phyloP scores from a whole-genome alignment of 257 asterid genomes.

The Knoxia roxburghii region DNA sequence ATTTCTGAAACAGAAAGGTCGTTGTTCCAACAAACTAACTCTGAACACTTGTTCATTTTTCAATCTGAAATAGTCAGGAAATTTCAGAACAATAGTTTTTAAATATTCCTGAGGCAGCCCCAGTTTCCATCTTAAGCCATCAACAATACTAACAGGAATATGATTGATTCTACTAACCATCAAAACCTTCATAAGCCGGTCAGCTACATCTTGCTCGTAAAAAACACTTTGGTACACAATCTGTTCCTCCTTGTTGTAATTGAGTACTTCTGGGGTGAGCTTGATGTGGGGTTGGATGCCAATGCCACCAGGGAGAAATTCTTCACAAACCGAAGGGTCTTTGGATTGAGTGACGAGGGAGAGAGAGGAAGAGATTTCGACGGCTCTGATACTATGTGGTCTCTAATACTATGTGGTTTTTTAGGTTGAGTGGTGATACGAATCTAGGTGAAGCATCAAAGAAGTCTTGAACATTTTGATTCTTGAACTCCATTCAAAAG shows the following conservation, averaged over 20 bases:
- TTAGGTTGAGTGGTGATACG: slow-evolving; percentile 59
- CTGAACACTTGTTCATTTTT: slow-evolving; percentile 42
- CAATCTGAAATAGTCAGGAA: slow-evolving; percentile 78
- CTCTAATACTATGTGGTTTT: too few species aligned
- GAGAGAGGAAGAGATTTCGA: slow-evolving; percentile 67
- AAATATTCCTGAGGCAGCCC: slow-evolving; percentile 68
- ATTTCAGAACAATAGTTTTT: slow-evolving; percentile 55
- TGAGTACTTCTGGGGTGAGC: slow-evolving; percentile 44
- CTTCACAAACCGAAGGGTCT: slow-evolving; percentile 53
- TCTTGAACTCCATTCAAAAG: too few species aligned
- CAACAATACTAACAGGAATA: slow-evolving; percentile 51
- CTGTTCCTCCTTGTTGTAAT: slow-evolving; percentile 49
- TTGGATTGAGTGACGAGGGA: slow-evolving; percentile 46
- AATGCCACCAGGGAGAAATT: slow-evolving; percentile 56
- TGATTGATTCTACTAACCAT: slow-evolving; percentile 63
- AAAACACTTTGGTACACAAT: slow-evolving; percentile 45
- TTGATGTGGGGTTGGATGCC: slow-evolving; percentile 67
- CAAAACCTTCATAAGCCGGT: slow-evolving; percentile 70
- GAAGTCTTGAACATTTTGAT: too few species aligned
- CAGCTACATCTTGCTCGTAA: slow-evolving; percentile 60
- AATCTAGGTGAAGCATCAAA: too few species aligned
- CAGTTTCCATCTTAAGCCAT: slow-evolving; percentile 68
- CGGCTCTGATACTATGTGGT: slow-evolving; percentile 70
- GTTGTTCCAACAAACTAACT: slow-evolving; percentile 78
- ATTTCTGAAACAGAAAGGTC: slow-evolving; percentile 67